Conservation (phyloP, 2,329 filamentous ascomycete genomes). For the Pseudocercospora crystallina region DNA sequence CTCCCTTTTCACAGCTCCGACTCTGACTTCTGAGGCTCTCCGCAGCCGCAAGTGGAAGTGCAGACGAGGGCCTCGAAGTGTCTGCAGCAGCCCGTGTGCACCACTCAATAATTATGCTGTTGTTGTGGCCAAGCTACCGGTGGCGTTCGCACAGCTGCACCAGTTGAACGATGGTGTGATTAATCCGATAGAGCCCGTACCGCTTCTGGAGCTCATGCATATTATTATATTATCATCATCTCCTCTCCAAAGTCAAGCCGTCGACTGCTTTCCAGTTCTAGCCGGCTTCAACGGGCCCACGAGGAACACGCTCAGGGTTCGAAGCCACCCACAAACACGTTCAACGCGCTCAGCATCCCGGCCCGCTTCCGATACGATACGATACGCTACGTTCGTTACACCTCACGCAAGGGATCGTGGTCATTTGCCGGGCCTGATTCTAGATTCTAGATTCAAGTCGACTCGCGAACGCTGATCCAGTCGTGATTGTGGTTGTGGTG, state of each 20-base stretch:
- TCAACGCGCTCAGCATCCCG: slow-evolving; percentile 15
- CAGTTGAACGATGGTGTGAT: slow-evolving; percentile 9
- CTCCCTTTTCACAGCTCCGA: not conserved
- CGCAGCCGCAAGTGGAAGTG: not conserved
- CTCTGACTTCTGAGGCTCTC: too few species aligned
- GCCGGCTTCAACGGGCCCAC: slow-evolving; percentile 8
- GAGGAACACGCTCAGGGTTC: slow-evolving; percentile 2
- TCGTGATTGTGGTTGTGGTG: not conserved
- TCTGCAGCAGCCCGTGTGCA: not conserved
- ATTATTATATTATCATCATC: slow-evolving; percentile 19
- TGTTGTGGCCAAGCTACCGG: not conserved
- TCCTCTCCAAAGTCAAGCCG: slow-evolving; percentile 4
- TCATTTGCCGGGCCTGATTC: slow-evolving; percentile 2
- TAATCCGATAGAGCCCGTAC: slow-evolving; percentile 6
- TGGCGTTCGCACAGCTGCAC: slow-evolving; percentile 7
- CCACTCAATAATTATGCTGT: not conserved
- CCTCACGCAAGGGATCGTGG: slow-evolving; percentile 20
- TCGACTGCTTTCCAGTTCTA: slow-evolving; percentile 7
- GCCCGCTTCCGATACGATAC: slow-evolving; percentile 15
- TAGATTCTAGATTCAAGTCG: slow-evolving; percentile 15
- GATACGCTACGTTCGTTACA: too few species aligned
- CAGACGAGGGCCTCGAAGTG: not conserved
- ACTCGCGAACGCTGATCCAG: slow-evolving; percentile 6
- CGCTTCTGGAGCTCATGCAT: slow-evolving; percentile 9
- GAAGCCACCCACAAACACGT: slow-evolving; percentile 7